Conservation (phyloP, 257 asterid genomes). For the Scutellaria barbata region DNA sequence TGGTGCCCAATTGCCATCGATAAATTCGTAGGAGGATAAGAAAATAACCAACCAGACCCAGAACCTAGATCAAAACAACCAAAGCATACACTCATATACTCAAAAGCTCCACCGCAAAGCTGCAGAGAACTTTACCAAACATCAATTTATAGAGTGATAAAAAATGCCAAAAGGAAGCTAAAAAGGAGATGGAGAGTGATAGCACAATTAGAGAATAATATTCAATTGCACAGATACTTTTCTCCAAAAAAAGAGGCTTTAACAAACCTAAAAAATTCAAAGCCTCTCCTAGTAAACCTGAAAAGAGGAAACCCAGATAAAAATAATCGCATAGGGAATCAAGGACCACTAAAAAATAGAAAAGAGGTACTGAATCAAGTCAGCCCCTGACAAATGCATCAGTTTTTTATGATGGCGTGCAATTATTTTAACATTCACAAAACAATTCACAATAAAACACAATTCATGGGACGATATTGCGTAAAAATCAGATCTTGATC, state of each 20-base stretch:
- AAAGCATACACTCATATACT: constrained; percentile 17
- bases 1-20: constrained; percentile 1
- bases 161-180: constrained; percentile 33
- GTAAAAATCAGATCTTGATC: constrained; percentile 44
- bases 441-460: constrained; percentile 16
- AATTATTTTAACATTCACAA: constrained; percentile 32
- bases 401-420: constrained; percentile 45
- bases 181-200: constrained; percentile 40
- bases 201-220: constrained; percentile 40
- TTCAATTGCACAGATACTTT: constrained; percentile 45
- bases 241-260: constrained; percentile 44
- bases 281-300: constrained; percentile 45
- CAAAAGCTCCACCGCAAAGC: constrained; percentile 36
- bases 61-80: constrained; percentile 29
- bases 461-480: constrained; percentile 17
- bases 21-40: no score
- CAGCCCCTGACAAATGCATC: constrained; percentile 52
- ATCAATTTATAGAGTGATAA: constrained; percentile 36
- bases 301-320: constrained; percentile 44
- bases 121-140: constrained; percentile 29
- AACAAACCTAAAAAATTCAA: constrained; percentile 33
- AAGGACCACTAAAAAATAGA: constrained; percentile 47
- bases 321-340: constrained; percentile 45
- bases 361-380: constrained; percentile 46
- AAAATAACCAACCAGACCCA: background rate